Base-by-base conservation (phyloP, 2,329 filamentous ascomycete genomes). In the Thelonectria rubi region DNA sequence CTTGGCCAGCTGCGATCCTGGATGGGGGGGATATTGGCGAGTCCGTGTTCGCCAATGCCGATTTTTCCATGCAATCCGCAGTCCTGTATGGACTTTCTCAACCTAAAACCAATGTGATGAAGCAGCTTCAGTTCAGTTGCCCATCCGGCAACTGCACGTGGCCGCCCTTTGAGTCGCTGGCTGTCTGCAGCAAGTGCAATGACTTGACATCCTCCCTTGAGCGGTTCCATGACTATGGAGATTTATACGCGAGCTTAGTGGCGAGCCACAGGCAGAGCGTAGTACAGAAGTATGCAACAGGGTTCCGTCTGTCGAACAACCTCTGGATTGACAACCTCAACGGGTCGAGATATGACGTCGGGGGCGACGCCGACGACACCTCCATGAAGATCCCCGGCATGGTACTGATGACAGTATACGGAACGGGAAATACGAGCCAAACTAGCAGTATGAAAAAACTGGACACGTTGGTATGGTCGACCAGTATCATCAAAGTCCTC, bases 121-220 rank as follows among this genome's bases (percentile, higher is more conserved):
- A 37, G 34, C 34, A 37, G 34, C 62, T 0, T 49, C 65, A 0
- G 52, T 66, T 8, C 60, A 59, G 21, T 15, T 71, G 68, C 30
- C 56, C 65, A 5, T 63, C 65, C 0, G 57, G 63, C 1, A 65
- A 70, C 52, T 70, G 68, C 39, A 69, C 61, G 2, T 71, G 66
- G 69, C 49, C 57, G 7, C 57, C 51, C 0, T 71, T 70, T n/a
- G 51, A 65, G 14, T 69, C 65, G 3, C 60, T 66, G 6, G 69
- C 60, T 5, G 65, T 71, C 20, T 71, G 66, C 50, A 45, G 67
- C 2, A 63, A 43, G 8, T 71, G 68, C 49, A 50, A 65, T n/a
- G 58, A 71, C 37, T 17, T 68, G 15, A 65, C 60, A 2, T 64
- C 57, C 1, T n/a, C 67, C 1, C 64, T 70, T 6, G 48, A 21